Conservation (phyloP, 768 basidiomycete genomes). For the Tubosaeta brunneosetosa region DNA sequence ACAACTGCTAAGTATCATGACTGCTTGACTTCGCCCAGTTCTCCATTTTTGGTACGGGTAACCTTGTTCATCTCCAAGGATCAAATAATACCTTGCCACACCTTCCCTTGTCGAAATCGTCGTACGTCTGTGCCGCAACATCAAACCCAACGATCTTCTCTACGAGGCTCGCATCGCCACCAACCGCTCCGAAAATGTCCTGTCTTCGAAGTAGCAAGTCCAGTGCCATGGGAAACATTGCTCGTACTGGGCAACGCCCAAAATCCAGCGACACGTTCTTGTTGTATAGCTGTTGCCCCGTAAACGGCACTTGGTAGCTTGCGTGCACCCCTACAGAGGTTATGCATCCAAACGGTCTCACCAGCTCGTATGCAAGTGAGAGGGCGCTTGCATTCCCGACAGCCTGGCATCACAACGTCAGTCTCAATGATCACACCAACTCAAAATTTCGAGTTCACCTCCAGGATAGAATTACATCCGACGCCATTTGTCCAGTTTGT, state of each 20-base stretch:
- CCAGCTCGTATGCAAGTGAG: conserved; percentile 61
- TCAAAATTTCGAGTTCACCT: conserved; percentile 39
- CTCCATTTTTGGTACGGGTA: no score
- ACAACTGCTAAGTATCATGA: no score
- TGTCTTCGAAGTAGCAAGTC: conserved; percentile 64
- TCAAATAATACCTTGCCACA: conserved; percentile 77
- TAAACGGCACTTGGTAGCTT: conserved; percentile 49
- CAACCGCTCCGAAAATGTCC: conserved; percentile 72
- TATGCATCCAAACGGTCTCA: conserved; percentile 72
- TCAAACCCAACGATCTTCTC: conserved; percentile 62
- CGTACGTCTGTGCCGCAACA: conserved; percentile 55
- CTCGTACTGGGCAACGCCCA: conserved; percentile 75
- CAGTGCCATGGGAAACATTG: conserved; percentile 70
- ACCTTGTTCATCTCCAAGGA: conserved; percentile 48
- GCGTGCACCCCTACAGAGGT: conserved; percentile 73
- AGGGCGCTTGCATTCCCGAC: conserved; percentile 67
- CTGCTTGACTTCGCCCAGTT: no score
- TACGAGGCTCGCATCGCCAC: conserved; percentile 55
- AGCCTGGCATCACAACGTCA: conserved; percentile 37
- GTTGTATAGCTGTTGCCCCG: conserved; percentile 55
- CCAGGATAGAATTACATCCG: conserved; percentile 63
- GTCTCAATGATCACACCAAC: background rate
- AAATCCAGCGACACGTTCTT: conserved; percentile 80
- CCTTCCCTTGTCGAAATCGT: conserved; percentile 64
- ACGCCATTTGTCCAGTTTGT: conserved; percentile 49